Base-by-base conservation (phyloP, 345 rosid genomes). In the Eucalyptus cloeziana region DNA sequence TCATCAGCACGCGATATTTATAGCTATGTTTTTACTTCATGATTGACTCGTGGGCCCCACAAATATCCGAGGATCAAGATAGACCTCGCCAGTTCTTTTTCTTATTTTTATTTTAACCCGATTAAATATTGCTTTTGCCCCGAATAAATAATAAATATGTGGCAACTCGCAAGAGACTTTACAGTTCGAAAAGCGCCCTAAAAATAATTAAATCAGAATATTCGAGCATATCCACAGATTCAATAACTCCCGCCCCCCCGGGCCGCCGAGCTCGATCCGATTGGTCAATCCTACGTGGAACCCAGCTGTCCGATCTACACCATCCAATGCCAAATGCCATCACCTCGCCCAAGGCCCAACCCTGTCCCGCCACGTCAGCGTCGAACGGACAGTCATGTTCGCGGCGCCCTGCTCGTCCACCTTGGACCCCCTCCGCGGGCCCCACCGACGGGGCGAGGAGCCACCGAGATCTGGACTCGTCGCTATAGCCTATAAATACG, bases 351-450 rank as follows among this genome's bases (percentile, higher is more conserved):
- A 10, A 51, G 8, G 1, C 60, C 93, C 93, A 91, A 92, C 56
- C 15, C 87, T 0, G 5, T 10, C 6, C 7, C 22, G 89, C 93
- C 99, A 93, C 92, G 81, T 93, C 58, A 67, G 62, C 27, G 1
- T 44, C 13, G 2, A 45, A 45, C 49, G 54, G 64, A 24, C 87
- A 83, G 43, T 76, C 91, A 81, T 51, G 89, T 90, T 49, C 93
- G 97, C 96, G 91, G 98, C 94, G 93, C 67, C 92, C 89, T 86
- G 97, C 92, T 90, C 91, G 92, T 89, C 97, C 94, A 93, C 89
- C 87, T 88, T 4, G 90, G 91, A 88, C 88, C 85, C 85, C 86
- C 85, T 79, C 93, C 93, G 67, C 91, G 94, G 91, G 88, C 67
- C 25, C 86, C 67, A 49, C 89, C 89, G 50, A 88, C 51, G 58